These are phyloP conservation scores for Ceratobasidium sp. DNA, from an alignment of 1,284 basidiomycete genomes.

Conservation along the genomic window DNA sequence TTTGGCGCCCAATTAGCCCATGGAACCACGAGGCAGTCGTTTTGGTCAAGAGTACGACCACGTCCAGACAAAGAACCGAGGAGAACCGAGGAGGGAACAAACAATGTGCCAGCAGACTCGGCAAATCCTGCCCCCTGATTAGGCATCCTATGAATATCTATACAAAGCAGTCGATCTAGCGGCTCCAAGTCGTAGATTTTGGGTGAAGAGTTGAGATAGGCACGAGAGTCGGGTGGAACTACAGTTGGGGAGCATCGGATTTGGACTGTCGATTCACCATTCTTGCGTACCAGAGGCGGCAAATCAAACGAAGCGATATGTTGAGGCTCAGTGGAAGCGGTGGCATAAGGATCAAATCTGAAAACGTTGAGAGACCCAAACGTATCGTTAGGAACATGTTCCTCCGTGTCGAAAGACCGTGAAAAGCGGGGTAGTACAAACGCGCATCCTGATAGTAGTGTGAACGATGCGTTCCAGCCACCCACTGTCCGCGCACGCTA, in stretches of 20 bases:
- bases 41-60: neutral
- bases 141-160: neutral
- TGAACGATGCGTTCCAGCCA: conserved; percentile 16
- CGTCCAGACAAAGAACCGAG: too few relatives aligned
- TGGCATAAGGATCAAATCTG: neutral
- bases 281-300: neutral
- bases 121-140: neutral
- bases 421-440: neutral
- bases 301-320: conserved; percentile 11
- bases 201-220: neutral
- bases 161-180: conserved; percentile 4
- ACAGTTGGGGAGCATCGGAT: conserved; percentile 3
- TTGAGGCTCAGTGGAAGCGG: neutral
- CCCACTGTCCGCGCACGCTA: neutral
- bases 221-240: neutral
- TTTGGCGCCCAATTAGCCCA: conserved; percentile 18
- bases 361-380: conserved; percentile 14
- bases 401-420: neutral
- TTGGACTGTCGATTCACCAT: neutral
- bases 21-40: neutral
- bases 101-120: neutral
- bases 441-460: neutral
- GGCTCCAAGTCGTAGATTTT: conserved; percentile 15
- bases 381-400: neutral
- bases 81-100: neutral